Conservation (phyloP, 306 rosid genomes). For the Vigna trinervia region DNA sequence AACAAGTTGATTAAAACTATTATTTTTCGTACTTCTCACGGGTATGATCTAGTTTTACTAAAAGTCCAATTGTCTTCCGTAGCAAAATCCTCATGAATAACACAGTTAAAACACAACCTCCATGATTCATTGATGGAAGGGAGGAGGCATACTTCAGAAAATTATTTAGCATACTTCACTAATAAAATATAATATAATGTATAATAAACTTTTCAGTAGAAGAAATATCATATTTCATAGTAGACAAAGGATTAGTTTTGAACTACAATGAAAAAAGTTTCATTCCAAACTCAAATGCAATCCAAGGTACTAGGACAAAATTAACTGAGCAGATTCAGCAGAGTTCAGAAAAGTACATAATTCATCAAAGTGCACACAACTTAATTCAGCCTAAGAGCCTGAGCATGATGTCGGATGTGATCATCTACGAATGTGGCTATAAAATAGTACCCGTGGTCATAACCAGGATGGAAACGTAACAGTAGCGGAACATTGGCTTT, state of each 20-base stretch:
- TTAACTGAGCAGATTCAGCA: slow-evolving; percentile 20
- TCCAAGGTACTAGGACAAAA: not conserved
- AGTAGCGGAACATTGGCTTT: slow-evolving; percentile 68
- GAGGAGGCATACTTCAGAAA: not conserved
- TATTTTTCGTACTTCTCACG: too few species aligned
- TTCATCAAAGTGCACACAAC: slow-evolving; percentile 40
- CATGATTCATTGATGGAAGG: not conserved
- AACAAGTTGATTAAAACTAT: too few species aligned
- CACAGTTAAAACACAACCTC: too few species aligned
- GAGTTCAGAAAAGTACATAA: slow-evolving; percentile 37
- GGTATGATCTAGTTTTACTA: too few species aligned
- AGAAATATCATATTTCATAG: not conserved
- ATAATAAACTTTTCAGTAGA: not conserved
- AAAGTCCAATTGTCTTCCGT: too few species aligned
- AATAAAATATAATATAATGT: not conserved
- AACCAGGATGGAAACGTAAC: slow-evolving; percentile 78
- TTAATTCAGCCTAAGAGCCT: slow-evolving; percentile 75
- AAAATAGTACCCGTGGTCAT: slow-evolving; percentile 85
- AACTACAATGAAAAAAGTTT: slow-evolving; percentile 16
- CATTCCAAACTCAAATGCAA: slow-evolving; percentile 23
- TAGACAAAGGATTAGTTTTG: slow-evolving; percentile 13
- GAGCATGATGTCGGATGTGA: slow-evolving; percentile 91
- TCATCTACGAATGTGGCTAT: slow-evolving; percentile 90
- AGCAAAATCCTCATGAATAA: too few species aligned
- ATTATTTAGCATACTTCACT: too few species aligned